Evolutionary conservation across 78 protist genomes (phyloP).

Genomic region (Dictyostelium discoideum): DNA sequence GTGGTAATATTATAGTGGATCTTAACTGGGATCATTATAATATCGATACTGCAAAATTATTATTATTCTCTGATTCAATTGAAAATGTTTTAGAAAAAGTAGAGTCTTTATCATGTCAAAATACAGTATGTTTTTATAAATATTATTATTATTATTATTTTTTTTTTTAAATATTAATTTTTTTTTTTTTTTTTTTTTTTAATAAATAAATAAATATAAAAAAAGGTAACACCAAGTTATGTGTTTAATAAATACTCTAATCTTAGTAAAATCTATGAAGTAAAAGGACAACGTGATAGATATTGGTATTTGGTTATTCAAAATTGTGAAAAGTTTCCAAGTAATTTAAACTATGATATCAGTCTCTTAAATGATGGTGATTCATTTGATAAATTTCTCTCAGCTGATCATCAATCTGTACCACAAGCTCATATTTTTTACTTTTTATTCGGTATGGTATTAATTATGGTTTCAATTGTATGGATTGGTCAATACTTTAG

Average conservation of each 20-base stretch:
- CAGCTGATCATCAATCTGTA: slow-evolving; percentile 40
- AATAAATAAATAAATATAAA: not conserved
- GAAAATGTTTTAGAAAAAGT: not conserved
- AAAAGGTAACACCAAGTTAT: not conserved
- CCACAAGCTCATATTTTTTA: slow-evolving; percentile 47
- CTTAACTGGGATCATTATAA: not conserved
- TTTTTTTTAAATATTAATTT: not conserved
- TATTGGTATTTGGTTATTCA: slow-evolving; percentile 48
- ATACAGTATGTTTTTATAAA: not conserved
- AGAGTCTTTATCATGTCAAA: not conserved
- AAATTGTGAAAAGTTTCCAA: slow-evolving; percentile 27
- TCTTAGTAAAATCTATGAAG: not conserved
- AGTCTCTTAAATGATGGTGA: slow-evolving; percentile 34
- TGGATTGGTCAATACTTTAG: not conserved
- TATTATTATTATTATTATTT: not conserved
- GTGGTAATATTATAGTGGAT: not conserved
- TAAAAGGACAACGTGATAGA: slow-evolving; percentile 19
- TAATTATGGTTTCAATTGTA: not conserved
- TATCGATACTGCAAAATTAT: not conserved
- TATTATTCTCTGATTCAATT: slow-evolving; percentile 32
- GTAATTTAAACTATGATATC: not conserved
- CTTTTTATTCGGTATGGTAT: not conserved
- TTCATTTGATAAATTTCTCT: slow-evolving; percentile 8
- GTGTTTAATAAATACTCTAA: not conserved
- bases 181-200: not conserved